Conservation (phyloP, 2,329 filamentous ascomycete species). For the Neofusicoccum cordaticola region DNA sequence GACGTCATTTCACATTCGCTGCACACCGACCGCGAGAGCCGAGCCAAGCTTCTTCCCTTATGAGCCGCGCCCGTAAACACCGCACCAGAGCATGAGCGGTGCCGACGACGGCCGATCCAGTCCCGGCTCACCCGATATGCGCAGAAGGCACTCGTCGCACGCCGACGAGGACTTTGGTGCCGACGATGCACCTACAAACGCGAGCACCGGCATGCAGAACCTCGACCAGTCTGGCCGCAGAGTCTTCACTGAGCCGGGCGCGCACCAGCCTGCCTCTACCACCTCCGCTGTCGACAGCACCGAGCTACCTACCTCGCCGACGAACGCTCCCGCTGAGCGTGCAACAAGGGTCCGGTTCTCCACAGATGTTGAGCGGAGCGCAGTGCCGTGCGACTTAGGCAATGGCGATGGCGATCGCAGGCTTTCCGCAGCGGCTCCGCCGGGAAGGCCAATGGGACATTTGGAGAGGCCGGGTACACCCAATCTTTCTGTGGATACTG, state of each 20-base stretch:
- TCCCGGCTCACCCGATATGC: slow-evolving; percentile 24
- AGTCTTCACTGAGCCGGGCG: slow-evolving; percentile 19
- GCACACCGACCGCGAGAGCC: neutral
- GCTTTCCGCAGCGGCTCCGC: neutral
- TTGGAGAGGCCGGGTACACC: slow-evolving; percentile 30
- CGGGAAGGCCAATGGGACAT: slow-evolving; percentile 18
- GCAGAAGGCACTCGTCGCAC: slow-evolving; percentile 30
- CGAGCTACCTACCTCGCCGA: slow-evolving; percentile 20
- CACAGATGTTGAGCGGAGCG: slow-evolving; percentile 30
- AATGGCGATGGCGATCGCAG: slow-evolving; percentile 19
- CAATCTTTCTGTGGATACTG: slow-evolving; percentile 35
- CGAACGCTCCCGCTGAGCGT: slow-evolving; percentile 27
- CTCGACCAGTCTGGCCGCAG: slow-evolving; percentile 19
- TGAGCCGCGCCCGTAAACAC: slow-evolving; percentile 1
- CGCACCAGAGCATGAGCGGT: slow-evolving; percentile 26
- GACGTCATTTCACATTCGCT: neutral
- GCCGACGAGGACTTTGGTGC: slow-evolving; percentile 25
- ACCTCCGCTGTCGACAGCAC: slow-evolving; percentile 20
- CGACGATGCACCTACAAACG: slow-evolving; percentile 10
- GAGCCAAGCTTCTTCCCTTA: neutral
- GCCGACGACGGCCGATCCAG: slow-evolving; percentile 25
- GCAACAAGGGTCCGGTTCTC: slow-evolving; percentile 37
- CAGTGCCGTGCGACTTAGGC: slow-evolving; percentile 21
- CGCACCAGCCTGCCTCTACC: slow-evolving; percentile 19
- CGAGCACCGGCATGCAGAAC: slow-evolving; percentile 21